Evolutionary conservation across 2,329 filamentous ascomycete genomes (phyloP).

Genomic region (Fusarium verticillioides): DNA sequence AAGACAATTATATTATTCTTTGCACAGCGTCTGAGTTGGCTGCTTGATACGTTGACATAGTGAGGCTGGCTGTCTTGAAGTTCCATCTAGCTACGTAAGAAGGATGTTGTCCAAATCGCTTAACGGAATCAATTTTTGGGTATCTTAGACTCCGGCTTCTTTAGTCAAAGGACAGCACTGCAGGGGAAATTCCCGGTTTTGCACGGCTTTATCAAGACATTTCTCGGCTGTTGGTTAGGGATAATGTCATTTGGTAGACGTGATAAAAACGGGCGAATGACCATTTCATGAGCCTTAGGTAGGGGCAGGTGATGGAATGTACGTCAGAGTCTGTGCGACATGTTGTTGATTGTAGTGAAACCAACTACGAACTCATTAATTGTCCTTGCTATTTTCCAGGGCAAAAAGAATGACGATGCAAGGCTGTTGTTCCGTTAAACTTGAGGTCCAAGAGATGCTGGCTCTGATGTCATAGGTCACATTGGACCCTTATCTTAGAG

Average conservation of each 20-base stretch:
- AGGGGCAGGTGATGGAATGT: neutral
- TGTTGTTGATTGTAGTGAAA: neutral
- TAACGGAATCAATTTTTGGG: neutral
- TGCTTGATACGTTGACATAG: neutral
- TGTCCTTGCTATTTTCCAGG: neutral
- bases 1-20: too few species aligned
- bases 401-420: neutral
- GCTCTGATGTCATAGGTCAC: conserved; percentile 8
- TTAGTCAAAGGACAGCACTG: too few species aligned
- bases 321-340: neutral
- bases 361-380: neutral
- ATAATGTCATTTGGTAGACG: neutral
- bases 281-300: neutral
- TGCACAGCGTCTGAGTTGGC: too few species aligned
- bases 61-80: neutral
- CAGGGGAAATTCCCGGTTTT: neutral
- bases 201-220: neutral
- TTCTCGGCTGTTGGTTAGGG: neutral
- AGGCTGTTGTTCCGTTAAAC: neutral
- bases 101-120: neutral
- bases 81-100: neutral
- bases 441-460: conserved; percentile 3
- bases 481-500: neutral
- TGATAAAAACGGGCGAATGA: neutral
- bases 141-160: neutral